Conservation (phyloP, 352 stramenopile species). For the Elongisporangium undulatum region DNA sequence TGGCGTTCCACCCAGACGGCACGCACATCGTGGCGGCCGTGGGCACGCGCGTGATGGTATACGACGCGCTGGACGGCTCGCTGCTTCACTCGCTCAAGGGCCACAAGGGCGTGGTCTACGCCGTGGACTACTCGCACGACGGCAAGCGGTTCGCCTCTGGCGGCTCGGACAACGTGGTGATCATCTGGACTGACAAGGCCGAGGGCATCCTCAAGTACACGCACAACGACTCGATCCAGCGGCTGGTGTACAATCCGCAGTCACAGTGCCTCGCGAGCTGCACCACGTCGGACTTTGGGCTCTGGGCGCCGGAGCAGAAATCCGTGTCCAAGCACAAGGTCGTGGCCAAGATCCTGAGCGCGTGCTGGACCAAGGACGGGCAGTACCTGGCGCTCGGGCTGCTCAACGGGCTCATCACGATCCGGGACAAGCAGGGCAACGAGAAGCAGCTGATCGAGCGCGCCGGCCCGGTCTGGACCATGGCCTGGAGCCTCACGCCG, state of each 20-base stretch:
- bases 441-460: slow-evolving; percentile 91
- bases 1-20: slow-evolving; percentile 91
- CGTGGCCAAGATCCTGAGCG: slow-evolving; percentile 90
- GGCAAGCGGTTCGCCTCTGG: slow-evolving; percentile 91
- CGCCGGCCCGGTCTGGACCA: slow-evolving; percentile 78
- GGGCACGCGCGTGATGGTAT: slow-evolving; percentile 91
- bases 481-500: slow-evolving; percentile 78
- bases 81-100: slow-evolving; percentile 91
- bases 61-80: slow-evolving; percentile 87
- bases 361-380: slow-evolving; percentile 91
- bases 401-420: slow-evolving; percentile 88
- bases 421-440: slow-evolving; percentile 88
- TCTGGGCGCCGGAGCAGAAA: slow-evolving; percentile 93
- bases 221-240: slow-evolving; percentile 93
- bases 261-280: slow-evolving; percentile 91
- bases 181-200: slow-evolving; percentile 95
- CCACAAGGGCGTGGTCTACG: slow-evolving; percentile 90
- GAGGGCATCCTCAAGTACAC: slow-evolving; percentile 96
- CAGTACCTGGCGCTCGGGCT: slow-evolving; percentile 90
- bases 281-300: slow-evolving; percentile 92
- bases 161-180: slow-evolving; percentile 94
- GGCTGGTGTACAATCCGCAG: slow-evolving; percentile 90
- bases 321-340: slow-evolving; percentile 94
- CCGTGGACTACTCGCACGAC: slow-evolving; percentile 88
- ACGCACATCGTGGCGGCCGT: slow-evolving; percentile 88